Conservation (phyloP, 2,329 filamentous ascomycete species). For the Epichloe coenophiala region DNA sequence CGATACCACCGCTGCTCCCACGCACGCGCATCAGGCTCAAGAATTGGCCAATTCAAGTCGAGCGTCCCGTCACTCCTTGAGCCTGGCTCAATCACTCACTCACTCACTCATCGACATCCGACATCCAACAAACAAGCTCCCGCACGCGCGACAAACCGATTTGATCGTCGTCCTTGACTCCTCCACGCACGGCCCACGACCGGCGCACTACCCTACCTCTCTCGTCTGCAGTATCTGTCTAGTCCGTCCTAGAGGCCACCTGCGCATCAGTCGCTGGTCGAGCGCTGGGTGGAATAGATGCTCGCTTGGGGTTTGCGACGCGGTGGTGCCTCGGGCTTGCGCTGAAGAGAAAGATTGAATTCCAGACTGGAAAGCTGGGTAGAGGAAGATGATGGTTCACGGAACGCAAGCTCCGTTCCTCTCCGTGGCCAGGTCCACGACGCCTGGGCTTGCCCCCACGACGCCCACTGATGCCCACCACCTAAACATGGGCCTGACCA, state of each 20-base stretch:
- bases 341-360: neutral
- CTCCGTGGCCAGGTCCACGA: neutral
- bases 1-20: neutral
- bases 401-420: constrained; percentile 11
- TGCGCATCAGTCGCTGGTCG: neutral
- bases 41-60: neutral
- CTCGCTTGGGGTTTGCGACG: neutral
- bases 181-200: too few species aligned
- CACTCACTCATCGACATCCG: neutral
- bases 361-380: neutral
- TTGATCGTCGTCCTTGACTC: neutral
- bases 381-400: constrained; percentile 20
- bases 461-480: neutral
- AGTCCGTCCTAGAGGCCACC: neutral
- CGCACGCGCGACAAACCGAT: neutral
- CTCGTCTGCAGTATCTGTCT: neutral
- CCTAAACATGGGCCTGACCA: neutral
- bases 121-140: neutral
- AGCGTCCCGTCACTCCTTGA: too few species aligned
- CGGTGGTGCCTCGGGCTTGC: neutral
- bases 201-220: too few species aligned
- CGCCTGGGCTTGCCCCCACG: neutral
- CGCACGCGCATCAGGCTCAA: neutral
- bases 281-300: neutral
- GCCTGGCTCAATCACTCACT: neutral